Evolutionary conservation across 495 filamentous ascomycete genomes (phyloP).

Genomic region (Geoglossum glabrum): DNA sequence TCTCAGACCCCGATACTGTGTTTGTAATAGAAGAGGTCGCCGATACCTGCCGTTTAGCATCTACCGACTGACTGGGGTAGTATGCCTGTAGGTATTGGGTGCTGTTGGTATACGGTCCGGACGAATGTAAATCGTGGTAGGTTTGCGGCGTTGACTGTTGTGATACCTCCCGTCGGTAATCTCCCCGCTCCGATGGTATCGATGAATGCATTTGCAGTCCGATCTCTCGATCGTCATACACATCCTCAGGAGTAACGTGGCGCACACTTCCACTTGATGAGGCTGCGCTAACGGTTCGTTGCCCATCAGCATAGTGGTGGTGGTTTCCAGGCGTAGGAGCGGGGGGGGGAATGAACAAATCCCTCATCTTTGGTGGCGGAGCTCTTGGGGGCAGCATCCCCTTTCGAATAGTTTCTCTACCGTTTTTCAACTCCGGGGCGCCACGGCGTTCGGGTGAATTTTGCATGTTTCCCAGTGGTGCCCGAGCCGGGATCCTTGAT

Average conservation of each 20-base stretch:
- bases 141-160: neutral
- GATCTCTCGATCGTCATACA: conserved; percentile 44
- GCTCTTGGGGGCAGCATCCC: conserved; percentile 38
- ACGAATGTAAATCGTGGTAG: neutral
- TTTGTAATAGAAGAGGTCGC: conserved; percentile 43
- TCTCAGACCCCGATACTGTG: conserved; percentile 60
- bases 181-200: conserved; percentile 7
- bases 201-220: conserved; percentile 6
- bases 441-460: conserved; percentile 62
- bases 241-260: conserved; percentile 63
- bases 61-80: neutral
- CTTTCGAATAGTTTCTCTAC: conserved; percentile 35
- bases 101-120: neutral
- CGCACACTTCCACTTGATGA: conserved; percentile 42
- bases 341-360: conserved; percentile 43
- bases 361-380: conserved; percentile 80
- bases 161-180: neutral
- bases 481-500: conserved; percentile 63
- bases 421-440: conserved; percentile 13
- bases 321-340: conserved; percentile 12
- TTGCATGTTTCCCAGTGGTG: conserved; percentile 57
- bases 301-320: conserved; percentile 9
- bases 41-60: conserved; percentile 41
- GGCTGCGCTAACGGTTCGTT: conserved; percentile 40
- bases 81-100: neutral